A percentile compares a stretch with the other conserved stretches of the same genome.
These are phyloP conservation scores for Penicillium occitanis DNA, from an alignment of 2,329 filamentous ascomycete species.

Conservation along the genomic window DNA sequence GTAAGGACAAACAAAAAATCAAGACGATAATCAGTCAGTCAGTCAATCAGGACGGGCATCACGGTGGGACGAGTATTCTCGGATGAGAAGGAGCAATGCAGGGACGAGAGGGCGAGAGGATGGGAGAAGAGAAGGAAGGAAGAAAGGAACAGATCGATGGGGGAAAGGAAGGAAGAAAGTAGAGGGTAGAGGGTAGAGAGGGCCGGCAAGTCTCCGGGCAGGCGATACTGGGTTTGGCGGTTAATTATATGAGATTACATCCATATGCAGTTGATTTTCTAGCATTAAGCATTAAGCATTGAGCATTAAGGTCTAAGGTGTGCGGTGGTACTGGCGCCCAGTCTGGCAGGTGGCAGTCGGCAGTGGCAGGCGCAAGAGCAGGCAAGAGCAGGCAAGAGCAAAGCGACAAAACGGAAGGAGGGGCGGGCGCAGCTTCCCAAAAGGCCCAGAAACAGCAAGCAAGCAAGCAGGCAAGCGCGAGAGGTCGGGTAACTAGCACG, in stretches of 20 bases:
- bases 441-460: background rate
- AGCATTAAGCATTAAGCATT: background rate
- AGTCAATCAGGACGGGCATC: background rate
- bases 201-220: constrained; percentile 6
- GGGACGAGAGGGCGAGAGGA: background rate
- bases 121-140: background rate
- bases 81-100: background rate
- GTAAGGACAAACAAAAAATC: background rate
- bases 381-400: constrained; percentile 6
- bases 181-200: background rate
- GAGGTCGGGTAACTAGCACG: constrained; percentile 20
- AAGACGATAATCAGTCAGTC: background rate
- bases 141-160: background rate
- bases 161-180: background rate
- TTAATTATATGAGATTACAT: constrained; percentile 18
- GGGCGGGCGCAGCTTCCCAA: constrained; percentile 16
- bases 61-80: background rate
- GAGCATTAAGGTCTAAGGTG: background rate
- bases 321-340: background rate
- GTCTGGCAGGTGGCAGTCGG: background rate
- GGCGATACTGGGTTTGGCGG: constrained; percentile 9
- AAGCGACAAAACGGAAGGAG: constrained; percentile 23
- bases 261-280: constrained; percentile 19
- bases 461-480: constrained; percentile 20
- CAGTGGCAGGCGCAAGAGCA: background rate